phyloP scores from a whole-genome alignment of 495 filamentous ascomycete genomes.

The Talaromyces stipitatus region DNA sequence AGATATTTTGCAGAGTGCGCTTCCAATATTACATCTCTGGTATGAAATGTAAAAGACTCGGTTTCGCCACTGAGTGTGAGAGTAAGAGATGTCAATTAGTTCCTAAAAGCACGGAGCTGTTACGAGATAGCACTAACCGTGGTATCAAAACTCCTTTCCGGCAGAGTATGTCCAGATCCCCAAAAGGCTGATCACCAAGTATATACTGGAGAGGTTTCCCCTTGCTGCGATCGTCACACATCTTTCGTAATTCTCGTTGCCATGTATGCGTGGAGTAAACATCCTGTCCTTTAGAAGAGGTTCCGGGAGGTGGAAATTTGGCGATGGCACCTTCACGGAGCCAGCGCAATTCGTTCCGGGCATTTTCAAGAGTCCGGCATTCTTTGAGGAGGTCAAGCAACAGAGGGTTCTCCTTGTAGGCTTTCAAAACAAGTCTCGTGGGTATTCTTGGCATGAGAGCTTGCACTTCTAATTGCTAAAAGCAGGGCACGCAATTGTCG shows the following conservation, averaged over 20 bases:
- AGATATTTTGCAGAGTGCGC: neutral
- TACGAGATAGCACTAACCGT: constrained; percentile 36
- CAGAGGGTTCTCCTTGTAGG: constrained; percentile 46
- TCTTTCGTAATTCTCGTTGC: constrained; percentile 28
- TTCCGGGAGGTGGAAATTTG: constrained; percentile 6
- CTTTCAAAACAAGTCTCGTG: constrained; percentile 48
- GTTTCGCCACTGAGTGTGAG: constrained; percentile 70
- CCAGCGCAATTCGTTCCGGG: constrained; percentile 81
- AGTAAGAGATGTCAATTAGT: constrained; percentile 1
- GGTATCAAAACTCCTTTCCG: constrained; percentile 75
- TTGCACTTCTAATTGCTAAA: neutral
- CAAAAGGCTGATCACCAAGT: constrained; percentile 83
- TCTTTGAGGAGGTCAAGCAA: constrained; percentile 60
- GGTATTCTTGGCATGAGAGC: constrained; percentile 72
- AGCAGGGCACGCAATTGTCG: too few species aligned
- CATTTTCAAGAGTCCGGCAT: constrained; percentile 59
- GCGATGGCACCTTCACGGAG: constrained; percentile 54
- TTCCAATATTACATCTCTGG: constrained; percentile 40
- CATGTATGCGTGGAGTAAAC: constrained; percentile 10
- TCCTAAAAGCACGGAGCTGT: neutral
- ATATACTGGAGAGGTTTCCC: constrained; percentile 86
- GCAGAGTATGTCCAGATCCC: constrained; percentile 71
- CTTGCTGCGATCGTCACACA: constrained; percentile 50
- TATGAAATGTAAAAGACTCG: constrained; percentile 54
- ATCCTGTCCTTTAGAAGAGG: constrained; percentile 6